Base-by-base conservation (phyloP, 1,139 yeast genomes). In the Oligophagozyma castellii region DNA sequence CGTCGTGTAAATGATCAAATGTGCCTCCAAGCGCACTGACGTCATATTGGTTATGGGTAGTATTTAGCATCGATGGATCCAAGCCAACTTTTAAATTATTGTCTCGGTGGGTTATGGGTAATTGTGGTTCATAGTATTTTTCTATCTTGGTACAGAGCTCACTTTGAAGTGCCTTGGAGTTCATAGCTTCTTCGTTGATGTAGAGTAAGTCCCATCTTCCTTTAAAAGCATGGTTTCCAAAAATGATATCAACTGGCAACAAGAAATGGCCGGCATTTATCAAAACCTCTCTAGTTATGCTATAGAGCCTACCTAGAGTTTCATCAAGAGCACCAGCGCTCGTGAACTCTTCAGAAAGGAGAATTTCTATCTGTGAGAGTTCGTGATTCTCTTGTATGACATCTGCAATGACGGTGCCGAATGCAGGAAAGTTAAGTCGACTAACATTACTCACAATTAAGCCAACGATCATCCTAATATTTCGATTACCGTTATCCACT, bases 1-100 rank as follows among this genome's bases (percentile, higher is more conserved):
- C 99, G 46, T 79, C 94, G 45, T 92, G 99, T 22, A 92, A 50
- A 55, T 92, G 96, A 49, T 92, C 99, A 58, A 92, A 92, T 0
- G 98, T 92, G 0, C 99, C 99, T 1, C 98, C 98, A 1, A 86
- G 74, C 1, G 93, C 93, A 10, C 58, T 57, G 2, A 59, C 57
- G 11, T 38, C 30, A 36, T 56, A 61, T 11, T 43, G 37, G 16
- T 51, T 43, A n/a, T n/a, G n/a, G 26, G 43, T 28, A 26, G 42
- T 48, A 5, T 11, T 16, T 10, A 18, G 8, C 20, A 10, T 18
- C 10, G 20, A 18, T 18, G 20, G 20, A 7, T 18, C 20, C 8
- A 18, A 7, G 10, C 7, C 7, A 7, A 10, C 7, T 10, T 18
- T 10, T 18, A 18, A 18, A 18, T 7, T 18, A 18, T 18, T 18